These are phyloP conservation scores for Trichomonas vaginalis DNA, from an alignment of 208 protist species.

Conservation along the genomic window DNA sequence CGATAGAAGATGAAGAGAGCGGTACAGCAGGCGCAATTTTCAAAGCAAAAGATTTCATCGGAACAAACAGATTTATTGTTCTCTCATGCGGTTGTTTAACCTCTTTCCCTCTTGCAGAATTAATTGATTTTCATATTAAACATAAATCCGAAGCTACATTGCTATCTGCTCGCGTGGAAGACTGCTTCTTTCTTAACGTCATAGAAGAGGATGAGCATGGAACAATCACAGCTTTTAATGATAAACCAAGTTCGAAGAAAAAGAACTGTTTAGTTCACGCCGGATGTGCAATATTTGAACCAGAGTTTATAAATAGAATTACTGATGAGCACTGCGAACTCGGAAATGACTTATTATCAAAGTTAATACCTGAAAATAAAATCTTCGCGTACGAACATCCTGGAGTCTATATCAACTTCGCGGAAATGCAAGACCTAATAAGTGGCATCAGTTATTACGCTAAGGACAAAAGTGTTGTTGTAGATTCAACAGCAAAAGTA, in stretches of 20 bases:
- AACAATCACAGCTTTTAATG: constrained; percentile 59
- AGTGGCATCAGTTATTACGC: constrained; percentile 21
- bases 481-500: constrained; percentile 64
- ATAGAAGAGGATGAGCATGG: constrained; percentile 67
- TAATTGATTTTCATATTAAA: constrained; percentile 72
- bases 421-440: constrained; percentile 64
- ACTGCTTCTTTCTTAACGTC: constrained; percentile 89
- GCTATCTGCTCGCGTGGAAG: constrained; percentile 70
- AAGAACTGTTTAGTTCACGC: constrained; percentile 27
- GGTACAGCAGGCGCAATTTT: constrained; percentile 85
- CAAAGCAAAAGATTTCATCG: constrained; percentile 63
- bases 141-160: constrained; percentile 85
- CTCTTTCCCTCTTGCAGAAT: constrained; percentile 68
- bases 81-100: constrained; percentile 88
- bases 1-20: constrained; percentile 73
- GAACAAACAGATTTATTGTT: constrained; percentile 80
- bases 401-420: constrained; percentile 92
- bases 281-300: neutral
- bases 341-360: constrained; percentile 81
- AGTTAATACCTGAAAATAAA: constrained; percentile 62
- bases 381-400: constrained; percentile 76
- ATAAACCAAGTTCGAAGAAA: constrained; percentile 78
- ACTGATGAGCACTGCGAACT: constrained; percentile 62
- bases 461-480: neutral
- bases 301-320: constrained; percentile 3